These are phyloP conservation scores for Pulveroboletus ravenelii DNA, from an alignment of 768 basidiomycete genomes.

Conservation along the genomic window DNA sequence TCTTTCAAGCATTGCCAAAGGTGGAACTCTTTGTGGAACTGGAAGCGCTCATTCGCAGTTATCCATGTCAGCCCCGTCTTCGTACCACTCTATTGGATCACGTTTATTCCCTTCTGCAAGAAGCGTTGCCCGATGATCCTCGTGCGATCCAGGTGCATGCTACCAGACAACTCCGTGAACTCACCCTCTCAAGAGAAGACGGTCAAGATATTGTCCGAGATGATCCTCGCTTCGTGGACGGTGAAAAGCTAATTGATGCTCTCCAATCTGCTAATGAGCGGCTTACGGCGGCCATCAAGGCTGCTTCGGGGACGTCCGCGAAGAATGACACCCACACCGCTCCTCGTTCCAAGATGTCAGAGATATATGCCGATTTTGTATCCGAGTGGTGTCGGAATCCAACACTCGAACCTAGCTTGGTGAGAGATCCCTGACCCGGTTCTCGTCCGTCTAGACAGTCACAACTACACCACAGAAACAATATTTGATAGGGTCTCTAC, in stretches of 20 bases:
- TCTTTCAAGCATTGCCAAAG: slow-evolving; percentile 35
- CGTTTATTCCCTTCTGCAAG: slow-evolving; percentile 39
- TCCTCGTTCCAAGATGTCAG: slow-evolving; percentile 28
- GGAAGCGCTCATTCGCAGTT: slow-evolving; percentile 38
- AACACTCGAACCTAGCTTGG: slow-evolving; percentile 29
- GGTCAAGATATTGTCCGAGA: slow-evolving; percentile 4
- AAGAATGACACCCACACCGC: slow-evolving; percentile 10
- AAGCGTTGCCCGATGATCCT: slow-evolving; percentile 34
- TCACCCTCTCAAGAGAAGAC: slow-evolving; percentile 24
- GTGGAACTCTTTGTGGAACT: slow-evolving; percentile 39
- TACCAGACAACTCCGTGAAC: slow-evolving; percentile 31
- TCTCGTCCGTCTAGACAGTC: neutral
- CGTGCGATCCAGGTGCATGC: slow-evolving; percentile 37
- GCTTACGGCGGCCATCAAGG: slow-evolving; percentile 26
- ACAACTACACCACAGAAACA: slow-evolving; percentile 37
- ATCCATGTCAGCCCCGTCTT: slow-evolving; percentile 39
- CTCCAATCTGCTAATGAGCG: slow-evolving; percentile 31
- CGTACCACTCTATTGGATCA: slow-evolving; percentile 39
- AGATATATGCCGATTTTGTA: slow-evolving; percentile 43
- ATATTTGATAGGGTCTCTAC: slow-evolving; percentile 49
- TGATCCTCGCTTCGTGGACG: slow-evolving; percentile 7
- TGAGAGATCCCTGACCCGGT: slow-evolving; percentile 14
- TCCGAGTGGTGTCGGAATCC: slow-evolving; percentile 41
- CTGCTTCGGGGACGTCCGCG: slow-evolving; percentile 13
- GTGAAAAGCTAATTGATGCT: slow-evolving; percentile 25